Evolutionary conservation across 2,329 filamentous ascomycete species (phyloP).

Genomic region (Cadophora gregata): DNA sequence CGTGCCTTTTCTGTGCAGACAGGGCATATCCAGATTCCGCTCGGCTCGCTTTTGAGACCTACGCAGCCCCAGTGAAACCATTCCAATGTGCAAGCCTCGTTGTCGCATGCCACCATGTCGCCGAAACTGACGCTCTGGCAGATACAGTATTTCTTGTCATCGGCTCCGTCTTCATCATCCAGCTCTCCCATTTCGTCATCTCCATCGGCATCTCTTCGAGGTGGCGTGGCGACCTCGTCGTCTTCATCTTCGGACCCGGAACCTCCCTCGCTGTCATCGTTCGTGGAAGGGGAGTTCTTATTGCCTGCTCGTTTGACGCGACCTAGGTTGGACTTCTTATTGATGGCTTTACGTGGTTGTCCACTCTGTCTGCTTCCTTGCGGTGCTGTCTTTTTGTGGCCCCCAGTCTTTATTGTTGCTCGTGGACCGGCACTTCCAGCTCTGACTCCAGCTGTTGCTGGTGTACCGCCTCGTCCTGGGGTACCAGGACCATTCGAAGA

Average conservation of each 20-base stretch:
- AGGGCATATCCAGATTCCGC: slow-evolving; percentile 72
- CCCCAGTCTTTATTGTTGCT: slow-evolving; percentile 45
- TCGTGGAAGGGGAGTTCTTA: slow-evolving; percentile 67
- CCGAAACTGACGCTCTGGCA: slow-evolving; percentile 86
- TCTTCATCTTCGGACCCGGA: slow-evolving; percentile 60
- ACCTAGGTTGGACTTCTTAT: slow-evolving; percentile 63
- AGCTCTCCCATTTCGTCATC: slow-evolving; percentile 58
- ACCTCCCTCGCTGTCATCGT: slow-evolving; percentile 69
- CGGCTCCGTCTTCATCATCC: slow-evolving; percentile 75
- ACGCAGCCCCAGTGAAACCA: slow-evolving; percentile 88
- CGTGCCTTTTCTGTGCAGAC: slow-evolving; percentile 52
- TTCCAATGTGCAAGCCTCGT: slow-evolving; percentile 79
- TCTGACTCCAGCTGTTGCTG: slow-evolving; percentile 41
- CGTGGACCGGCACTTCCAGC: slow-evolving; percentile 68
- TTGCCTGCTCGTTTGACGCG: slow-evolving; percentile 60
- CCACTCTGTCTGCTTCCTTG: slow-evolving; percentile 43
- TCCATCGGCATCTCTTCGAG: slow-evolving; percentile 58
- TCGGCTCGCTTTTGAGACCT: slow-evolving; percentile 70
- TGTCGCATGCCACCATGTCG: slow-evolving; percentile 90
- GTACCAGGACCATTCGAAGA: slow-evolving; percentile 68
- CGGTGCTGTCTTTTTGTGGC: slow-evolving; percentile 45
- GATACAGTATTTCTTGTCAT: slow-evolving; percentile 79
- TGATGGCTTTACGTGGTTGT: slow-evolving; percentile 36
- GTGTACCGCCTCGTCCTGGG: slow-evolving; percentile 54
- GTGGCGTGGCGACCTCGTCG: slow-evolving; percentile 45